Conservation (phyloP, 148 eudicot species). For the Camellia japonica region DNA sequence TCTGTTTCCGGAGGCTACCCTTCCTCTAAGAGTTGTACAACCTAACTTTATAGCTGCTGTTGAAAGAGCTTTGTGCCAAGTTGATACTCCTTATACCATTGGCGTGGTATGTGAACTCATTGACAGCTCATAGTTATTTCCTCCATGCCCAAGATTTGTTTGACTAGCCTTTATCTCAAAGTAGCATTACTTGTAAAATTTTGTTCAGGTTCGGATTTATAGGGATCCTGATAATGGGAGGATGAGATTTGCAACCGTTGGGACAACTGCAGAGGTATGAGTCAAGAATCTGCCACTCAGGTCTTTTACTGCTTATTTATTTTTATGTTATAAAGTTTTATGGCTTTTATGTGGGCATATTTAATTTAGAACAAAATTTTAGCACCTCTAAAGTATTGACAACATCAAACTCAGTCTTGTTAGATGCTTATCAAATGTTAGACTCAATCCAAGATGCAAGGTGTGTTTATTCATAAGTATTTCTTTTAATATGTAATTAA, state of each 20-base stretch:
- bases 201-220: constrained; percentile 64
- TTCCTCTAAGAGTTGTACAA: constrained; percentile 79
- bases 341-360: neutral
- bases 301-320: neutral
- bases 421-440: neutral
- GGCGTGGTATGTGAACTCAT: constrained; percentile 72
- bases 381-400: neutral
- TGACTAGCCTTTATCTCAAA: constrained; percentile 1
- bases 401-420: neutral
- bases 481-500: neutral
- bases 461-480: neutral
- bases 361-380: neutral
- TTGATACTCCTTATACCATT: constrained; percentile 62
- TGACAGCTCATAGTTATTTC: constrained; percentile 8
- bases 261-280: constrained; percentile 93
- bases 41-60: constrained; percentile 65
- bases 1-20: constrained; percentile 90
- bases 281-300: neutral
- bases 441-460: constrained; percentile 1
- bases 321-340: neutral
- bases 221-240: constrained; percentile 49
- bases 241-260: constrained; percentile 55
- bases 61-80: constrained; percentile 77
- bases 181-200: constrained; percentile 3
- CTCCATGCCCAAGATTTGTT: constrained; percentile 9